Conservation (phyloP, 345 rosid genomes). For the Camelina hispida region DNA sequence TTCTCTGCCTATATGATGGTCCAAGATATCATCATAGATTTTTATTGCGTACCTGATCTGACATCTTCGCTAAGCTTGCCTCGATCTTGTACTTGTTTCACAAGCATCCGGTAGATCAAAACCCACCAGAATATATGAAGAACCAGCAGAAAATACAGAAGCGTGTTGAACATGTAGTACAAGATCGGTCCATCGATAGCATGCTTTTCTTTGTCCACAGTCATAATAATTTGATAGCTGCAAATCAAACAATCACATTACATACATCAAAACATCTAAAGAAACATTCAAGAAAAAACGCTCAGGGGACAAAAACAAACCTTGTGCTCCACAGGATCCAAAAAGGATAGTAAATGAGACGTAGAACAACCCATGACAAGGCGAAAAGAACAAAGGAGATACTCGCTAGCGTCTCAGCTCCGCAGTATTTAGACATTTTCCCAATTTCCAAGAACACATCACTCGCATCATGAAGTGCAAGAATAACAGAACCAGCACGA, state of each 20-base stretch:
- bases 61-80: conserved; percentile 87
- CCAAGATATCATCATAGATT: neutral
- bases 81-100: conserved; percentile 76
- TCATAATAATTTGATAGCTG: conserved; percentile 81
- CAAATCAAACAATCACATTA: conserved; percentile 10
- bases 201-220: conserved; percentile 76
- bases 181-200: conserved; percentile 61
- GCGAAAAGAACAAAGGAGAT: conserved; percentile 80
- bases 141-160: conserved; percentile 71
- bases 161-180: conserved; percentile 84
- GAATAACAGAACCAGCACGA: conserved; percentile 89
- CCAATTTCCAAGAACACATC: conserved; percentile 95
- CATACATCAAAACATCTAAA: neutral
- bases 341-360: conserved; percentile 92
- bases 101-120: conserved; percentile 80
- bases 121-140: conserved; percentile 97
- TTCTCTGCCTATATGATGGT: neutral
- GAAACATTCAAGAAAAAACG: conserved; percentile 24
- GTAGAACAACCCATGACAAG: conserved; percentile 83
- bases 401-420: conserved; percentile 81
- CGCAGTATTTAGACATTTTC: conserved; percentile 92
- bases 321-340: conserved; percentile 99
- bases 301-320: conserved; percentile 48
- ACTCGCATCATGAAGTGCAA: conserved; percentile 95
- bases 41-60: conserved; percentile 71